A percentile compares a stretch with the other conserved stretches of the same genome.
phyloP scores from a whole-genome alignment of 108 stramenopile genomes.

The Cyclotella baltica region DNA sequence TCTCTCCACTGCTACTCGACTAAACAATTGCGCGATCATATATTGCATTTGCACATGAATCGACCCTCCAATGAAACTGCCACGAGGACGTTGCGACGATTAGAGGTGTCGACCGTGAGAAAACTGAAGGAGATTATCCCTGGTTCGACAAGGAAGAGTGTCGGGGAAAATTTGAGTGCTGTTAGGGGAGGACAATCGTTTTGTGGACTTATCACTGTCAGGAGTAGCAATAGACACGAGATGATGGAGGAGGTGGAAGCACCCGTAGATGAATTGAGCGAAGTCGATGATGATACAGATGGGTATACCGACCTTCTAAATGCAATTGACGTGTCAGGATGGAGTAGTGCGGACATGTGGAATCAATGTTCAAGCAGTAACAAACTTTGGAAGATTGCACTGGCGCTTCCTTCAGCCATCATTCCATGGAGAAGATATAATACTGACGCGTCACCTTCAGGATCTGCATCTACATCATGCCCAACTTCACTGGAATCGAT shows the following conservation, averaged over 20 bases:
- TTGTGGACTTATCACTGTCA: not conserved
- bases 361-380: not conserved
- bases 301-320: not conserved
- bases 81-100: slow-evolving; percentile 34
- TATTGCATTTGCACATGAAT: slow-evolving; percentile 51
- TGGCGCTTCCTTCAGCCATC: slow-evolving; percentile 18
- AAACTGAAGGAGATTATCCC: slow-evolving; percentile 21
- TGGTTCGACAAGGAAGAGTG: not conserved
- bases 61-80: slow-evolving; percentile 35
- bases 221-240: not conserved
- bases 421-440: slow-evolving; percentile 9
- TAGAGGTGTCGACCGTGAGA: slow-evolving; percentile 41
- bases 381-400: not conserved
- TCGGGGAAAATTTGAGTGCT: slow-evolving; percentile 12
- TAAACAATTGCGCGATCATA: not conserved
- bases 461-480: not conserved
- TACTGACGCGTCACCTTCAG: not conserved
- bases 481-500: slow-evolving; percentile 15
- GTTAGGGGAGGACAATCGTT: not conserved
- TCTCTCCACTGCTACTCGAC: slow-evolving; percentile 5
- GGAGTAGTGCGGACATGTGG: slow-evolving; percentile 32
- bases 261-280: not conserved
- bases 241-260: not conserved
- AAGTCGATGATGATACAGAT: not conserved
- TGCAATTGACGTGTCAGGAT: slow-evolving; percentile 20